These are phyloP conservation scores for Teratosphaeria viscida DNA, from an alignment of 2,329 filamentous ascomycete species.

Conservation along the genomic window DNA sequence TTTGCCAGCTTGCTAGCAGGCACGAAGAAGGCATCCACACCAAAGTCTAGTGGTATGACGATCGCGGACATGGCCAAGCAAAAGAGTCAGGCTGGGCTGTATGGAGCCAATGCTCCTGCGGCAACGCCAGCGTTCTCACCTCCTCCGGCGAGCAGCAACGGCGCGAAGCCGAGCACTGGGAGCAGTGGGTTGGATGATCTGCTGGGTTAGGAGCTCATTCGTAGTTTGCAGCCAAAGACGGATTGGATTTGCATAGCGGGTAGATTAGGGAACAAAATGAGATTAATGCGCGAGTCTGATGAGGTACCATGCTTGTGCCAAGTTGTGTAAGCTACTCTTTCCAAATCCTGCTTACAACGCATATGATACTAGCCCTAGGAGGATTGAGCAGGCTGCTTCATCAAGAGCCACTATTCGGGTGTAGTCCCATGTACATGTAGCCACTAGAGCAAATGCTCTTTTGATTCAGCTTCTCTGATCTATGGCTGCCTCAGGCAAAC, in stretches of 20 bases:
- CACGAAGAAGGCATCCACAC: slow-evolving; percentile 39
- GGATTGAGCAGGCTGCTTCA: too few species aligned
- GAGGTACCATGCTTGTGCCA: neutral
- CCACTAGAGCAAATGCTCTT: too few species aligned
- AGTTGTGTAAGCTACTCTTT: too few species aligned
- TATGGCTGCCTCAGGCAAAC: neutral
- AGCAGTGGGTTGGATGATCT: slow-evolving; percentile 32
- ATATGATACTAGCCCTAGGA: too few species aligned
- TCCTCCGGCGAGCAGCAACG: slow-evolving; percentile 1
- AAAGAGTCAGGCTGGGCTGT: slow-evolving; percentile 88
- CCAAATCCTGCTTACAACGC: too few species aligned
- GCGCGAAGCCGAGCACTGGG: slow-evolving; percentile 18
- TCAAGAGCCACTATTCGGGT: too few species aligned
- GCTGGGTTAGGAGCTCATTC: slow-evolving; percentile 27
- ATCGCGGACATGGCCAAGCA: slow-evolving; percentile 96
- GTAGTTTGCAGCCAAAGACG: neutral
- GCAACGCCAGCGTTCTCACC: slow-evolving; percentile 6
- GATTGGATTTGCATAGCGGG: neutral
- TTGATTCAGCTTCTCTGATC: too few species aligned
- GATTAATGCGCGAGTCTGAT: neutral
- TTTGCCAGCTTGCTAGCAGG: slow-evolving; percentile 76
- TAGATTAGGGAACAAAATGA: neutral
- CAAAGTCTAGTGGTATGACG: slow-evolving; percentile 57
- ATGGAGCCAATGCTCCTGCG: slow-evolving; percentile 57
- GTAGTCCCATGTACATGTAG: too few species aligned